These are phyloP conservation scores for Xylariaceae sp. DNA, from an alignment of 2,329 filamentous ascomycete genomes.

Conservation along the genomic window DNA sequence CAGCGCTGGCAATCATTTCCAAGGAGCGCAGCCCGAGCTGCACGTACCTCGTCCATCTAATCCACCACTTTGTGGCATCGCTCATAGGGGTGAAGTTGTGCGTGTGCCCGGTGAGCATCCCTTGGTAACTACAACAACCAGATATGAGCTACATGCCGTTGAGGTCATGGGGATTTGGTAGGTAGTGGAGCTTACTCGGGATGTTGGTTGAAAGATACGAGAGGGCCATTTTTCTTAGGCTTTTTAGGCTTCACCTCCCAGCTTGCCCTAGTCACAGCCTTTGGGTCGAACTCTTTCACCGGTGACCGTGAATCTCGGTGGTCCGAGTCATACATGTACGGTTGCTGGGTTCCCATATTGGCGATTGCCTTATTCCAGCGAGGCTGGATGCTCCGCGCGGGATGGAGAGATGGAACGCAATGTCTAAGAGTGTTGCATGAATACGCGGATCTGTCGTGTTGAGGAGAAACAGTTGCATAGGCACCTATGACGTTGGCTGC, in stretches of 20 bases:
- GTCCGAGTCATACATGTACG: conserved; percentile 32
- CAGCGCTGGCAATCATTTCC: conserved; percentile 65
- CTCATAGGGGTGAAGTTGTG: conserved; percentile 63
- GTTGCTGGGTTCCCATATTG: conserved; percentile 31
- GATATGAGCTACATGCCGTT: conserved; percentile 4
- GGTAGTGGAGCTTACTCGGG: conserved; percentile 62
- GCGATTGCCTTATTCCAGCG: conserved; percentile 22
- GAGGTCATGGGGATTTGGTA: neutral
- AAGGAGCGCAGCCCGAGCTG: conserved; percentile 66
- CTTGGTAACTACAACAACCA: conserved; percentile 48
- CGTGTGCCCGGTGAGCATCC: conserved; percentile 59
- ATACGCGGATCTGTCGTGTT: neutral
- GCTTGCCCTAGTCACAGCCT: conserved; percentile 76
- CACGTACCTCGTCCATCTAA: conserved; percentile 63
- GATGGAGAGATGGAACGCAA: conserved; percentile 12
- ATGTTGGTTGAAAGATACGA: conserved; percentile 79
- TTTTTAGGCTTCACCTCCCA: conserved; percentile 59
- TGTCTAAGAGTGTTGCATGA: conserved; percentile 12
- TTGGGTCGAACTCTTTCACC: conserved; percentile 59
- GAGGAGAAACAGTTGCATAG: neutral
- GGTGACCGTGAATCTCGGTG: conserved; percentile 27
- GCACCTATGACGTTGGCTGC: conserved; percentile 4
- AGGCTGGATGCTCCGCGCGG: conserved; percentile 19
- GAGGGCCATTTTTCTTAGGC: conserved; percentile 66
- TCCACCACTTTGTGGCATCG: conserved; percentile 62